Evolutionary conservation across 1,284 basidiomycete species (phyloP).

Genomic region (Stygiomarasmius scandens): DNA sequence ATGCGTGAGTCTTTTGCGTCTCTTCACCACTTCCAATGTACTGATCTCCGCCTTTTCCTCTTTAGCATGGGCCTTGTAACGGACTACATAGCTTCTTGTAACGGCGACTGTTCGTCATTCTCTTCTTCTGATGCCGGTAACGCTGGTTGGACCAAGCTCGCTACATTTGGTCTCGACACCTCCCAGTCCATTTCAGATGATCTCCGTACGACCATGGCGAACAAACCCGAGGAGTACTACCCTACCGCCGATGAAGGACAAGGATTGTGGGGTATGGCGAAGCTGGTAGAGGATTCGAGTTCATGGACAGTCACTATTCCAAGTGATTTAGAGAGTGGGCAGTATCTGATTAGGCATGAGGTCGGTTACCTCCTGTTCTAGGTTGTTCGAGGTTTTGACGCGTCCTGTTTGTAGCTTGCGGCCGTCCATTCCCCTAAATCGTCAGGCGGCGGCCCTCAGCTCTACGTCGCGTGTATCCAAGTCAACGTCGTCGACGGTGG

Average conservation of each 20-base stretch:
- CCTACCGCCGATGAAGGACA: conserved; percentile 1
- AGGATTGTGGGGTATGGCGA: conserved; percentile 11
- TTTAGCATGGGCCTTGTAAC: conserved; percentile 12
- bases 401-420: no score
- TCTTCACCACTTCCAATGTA: neutral
- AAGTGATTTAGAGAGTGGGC: conserved; percentile 2
- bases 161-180: conserved; percentile 3
- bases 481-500: conserved; percentile 9
- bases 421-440: conserved; percentile 10
- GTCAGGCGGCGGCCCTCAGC: conserved; percentile 4
- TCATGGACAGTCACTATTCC: conserved; percentile 8
- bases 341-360: conserved; percentile 11
- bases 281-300: conserved; percentile 4
- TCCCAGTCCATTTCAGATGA: conserved; percentile 10
- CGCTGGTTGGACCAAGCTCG: conserved; percentile 9
- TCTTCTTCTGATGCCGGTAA: neutral
- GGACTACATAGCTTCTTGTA: conserved; percentile 8
- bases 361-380: neutral
- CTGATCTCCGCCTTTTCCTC: neutral
- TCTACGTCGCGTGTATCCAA: conserved; percentile 13
- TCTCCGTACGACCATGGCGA: conserved; percentile 5
- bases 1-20: conserved; percentile 11
- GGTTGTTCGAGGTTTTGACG: neutral
- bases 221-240: conserved; percentile 9
- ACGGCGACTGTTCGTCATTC: conserved; percentile 9